A percentile compares a stretch with the other conserved stretches of the same genome.
These are phyloP conservation scores for Phialophora macrospora DNA, from an alignment of 2,329 filamentous ascomycete genomes.

Conservation along the genomic window DNA sequence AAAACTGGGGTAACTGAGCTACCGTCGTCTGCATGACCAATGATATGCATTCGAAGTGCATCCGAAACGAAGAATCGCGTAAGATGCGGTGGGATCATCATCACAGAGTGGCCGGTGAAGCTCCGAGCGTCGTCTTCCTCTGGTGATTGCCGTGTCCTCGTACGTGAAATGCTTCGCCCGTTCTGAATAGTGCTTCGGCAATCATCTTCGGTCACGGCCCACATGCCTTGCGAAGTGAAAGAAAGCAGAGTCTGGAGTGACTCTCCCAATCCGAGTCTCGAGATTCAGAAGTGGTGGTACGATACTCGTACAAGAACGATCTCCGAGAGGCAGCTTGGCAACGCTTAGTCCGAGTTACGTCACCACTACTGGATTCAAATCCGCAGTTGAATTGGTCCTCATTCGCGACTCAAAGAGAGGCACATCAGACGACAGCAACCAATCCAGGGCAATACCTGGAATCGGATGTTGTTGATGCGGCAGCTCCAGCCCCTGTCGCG, in stretches of 20 bases:
- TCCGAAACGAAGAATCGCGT: background rate
- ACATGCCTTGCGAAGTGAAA: background rate
- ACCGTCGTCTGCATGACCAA: background rate
- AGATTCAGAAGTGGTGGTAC: background rate
- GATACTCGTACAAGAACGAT: background rate
- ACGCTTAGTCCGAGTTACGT: background rate
- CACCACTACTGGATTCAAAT: background rate
- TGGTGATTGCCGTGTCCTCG: background rate
- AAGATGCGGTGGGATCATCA: background rate
- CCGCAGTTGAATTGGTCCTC: background rate
- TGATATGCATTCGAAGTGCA: background rate
- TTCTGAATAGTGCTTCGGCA: background rate
- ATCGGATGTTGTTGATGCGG: slow-evolving; percentile 25
- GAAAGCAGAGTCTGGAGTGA: background rate
- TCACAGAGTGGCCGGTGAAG: background rate
- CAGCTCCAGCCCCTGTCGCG: background rate
- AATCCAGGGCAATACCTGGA: background rate
- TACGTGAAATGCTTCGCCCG: background rate
- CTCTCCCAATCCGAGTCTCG: background rate
- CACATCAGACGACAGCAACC: background rate
- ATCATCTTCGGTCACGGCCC: background rate
- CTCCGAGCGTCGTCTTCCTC: background rate
- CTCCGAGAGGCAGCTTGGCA: slow-evolving; percentile 1
- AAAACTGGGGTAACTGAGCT: background rate
- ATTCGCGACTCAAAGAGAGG: background rate